Percentiles rank a stretch among this genome's conserved stretches.
Evolutionary conservation across 139 green algal genomes (phyloP).

Genomic region (Haematococcus lacustris): DNA sequence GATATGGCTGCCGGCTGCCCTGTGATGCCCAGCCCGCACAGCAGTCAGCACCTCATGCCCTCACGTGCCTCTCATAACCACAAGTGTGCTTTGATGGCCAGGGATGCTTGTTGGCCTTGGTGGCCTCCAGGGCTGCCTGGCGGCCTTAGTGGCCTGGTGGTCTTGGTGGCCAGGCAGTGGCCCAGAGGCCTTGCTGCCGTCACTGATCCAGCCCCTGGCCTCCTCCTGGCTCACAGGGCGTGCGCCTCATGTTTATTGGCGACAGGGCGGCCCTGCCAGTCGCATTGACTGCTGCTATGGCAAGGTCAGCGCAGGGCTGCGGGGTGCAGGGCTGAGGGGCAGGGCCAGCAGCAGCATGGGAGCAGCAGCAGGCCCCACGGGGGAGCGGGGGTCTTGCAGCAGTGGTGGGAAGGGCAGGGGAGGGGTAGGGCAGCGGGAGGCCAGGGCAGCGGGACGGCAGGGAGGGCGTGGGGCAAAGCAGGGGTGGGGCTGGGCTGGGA

Average conservation of each 20-base stretch:
- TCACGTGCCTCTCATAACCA: too few relatives aligned
- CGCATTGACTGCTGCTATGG: background rate
- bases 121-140: background rate
- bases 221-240: slow-evolving; percentile 1
- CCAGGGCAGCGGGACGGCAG: too few relatives aligned
- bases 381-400: background rate
- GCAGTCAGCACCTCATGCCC: too few relatives aligned
- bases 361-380: too few relatives aligned
- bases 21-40: too few relatives aligned
- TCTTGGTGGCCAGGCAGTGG: background rate
- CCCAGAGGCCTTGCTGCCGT: too few relatives aligned
- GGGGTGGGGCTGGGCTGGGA: too few relatives aligned
- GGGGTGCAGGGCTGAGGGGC: background rate
- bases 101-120: background rate
- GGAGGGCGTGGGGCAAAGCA: background rate
- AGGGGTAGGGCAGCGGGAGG: background rate
- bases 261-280: background rate
- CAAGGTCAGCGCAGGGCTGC: background rate
- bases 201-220: too few relatives aligned
- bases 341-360: too few relatives aligned
- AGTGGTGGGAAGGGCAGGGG: slow-evolving; percentile 12
- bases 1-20: too few relatives aligned
- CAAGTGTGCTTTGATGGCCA: too few relatives aligned
- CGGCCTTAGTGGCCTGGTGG: background rate
- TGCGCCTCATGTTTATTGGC: slow-evolving; percentile 1